A percentile compares a stretch with the other conserved stretches of the same genome.
Evolutionary conservation across 2,329 filamentous ascomycete genomes (phyloP).

Genomic region (Pseudogymnoascus sp.): DNA sequence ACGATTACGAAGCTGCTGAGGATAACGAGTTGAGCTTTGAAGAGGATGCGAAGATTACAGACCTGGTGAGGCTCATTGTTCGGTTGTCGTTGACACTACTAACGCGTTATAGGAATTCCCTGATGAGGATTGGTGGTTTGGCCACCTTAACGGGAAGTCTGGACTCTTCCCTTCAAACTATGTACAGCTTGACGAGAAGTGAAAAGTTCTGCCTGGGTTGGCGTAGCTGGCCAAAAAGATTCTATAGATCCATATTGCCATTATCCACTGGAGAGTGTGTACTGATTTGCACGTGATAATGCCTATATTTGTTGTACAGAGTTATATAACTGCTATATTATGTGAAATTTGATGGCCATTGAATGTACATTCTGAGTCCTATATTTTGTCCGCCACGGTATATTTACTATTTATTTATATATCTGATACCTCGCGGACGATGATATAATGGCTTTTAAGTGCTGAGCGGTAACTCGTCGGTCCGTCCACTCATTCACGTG

Average conservation of each 20-base stretch:
- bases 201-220: neutral
- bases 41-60: slow-evolving; percentile 73
- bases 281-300: slow-evolving; percentile 7
- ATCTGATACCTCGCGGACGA: neutral
- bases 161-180: slow-evolving; percentile 80
- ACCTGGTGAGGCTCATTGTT: slow-evolving; percentile 51
- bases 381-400: neutral
- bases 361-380: neutral
- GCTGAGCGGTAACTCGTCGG: neutral
- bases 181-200: slow-evolving; percentile 43
- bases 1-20: slow-evolving; percentile 95
- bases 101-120: slow-evolving; percentile 67
- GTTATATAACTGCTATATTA: neutral
- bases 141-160: slow-evolving; percentile 67
- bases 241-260: neutral
- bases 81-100: neutral
- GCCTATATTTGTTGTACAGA: neutral
- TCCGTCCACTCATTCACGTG: neutral
- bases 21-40: slow-evolving; percentile 86
- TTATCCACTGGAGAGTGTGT: neutral
- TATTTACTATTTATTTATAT: neutral
- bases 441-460: neutral
- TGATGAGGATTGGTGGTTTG: slow-evolving; percentile 98
- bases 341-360: neutral
- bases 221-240: slow-evolving; percentile 1